Evolutionary conservation across 768 basidiomycete species (phyloP).

Genomic region (Mycena capillaripes): DNA sequence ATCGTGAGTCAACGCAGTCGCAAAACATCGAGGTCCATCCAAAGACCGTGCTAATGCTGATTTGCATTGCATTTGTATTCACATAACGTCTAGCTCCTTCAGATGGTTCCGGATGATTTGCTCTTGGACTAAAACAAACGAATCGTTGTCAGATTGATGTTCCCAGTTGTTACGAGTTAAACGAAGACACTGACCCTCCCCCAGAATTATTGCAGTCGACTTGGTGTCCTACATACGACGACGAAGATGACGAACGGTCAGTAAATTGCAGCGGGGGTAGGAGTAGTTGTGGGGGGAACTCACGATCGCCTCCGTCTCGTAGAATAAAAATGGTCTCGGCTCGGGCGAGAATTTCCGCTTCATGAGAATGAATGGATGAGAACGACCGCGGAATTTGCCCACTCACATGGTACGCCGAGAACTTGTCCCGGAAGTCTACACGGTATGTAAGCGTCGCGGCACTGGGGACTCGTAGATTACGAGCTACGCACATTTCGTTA

Average conservation of each 20-base stretch:
- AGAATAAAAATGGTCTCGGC: slow-evolving; percentile 72
- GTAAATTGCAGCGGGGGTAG: too few relatives aligned
- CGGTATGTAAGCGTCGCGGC: not conserved
- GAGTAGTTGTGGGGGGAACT: slow-evolving; percentile 41
- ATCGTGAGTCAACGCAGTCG: slow-evolving; percentile 1
- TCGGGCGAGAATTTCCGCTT: slow-evolving; percentile 62
- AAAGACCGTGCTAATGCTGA: too few relatives aligned
- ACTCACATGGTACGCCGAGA: slow-evolving; percentile 61
- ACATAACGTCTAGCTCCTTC: slow-evolving; percentile 45
- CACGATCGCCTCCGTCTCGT: slow-evolving; percentile 81
- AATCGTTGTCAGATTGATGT: not conserved
- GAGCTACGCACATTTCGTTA: slow-evolving; percentile 67
- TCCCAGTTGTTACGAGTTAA: not conserved
- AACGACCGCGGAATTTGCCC: too few relatives aligned
- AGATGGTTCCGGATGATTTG: slow-evolving; percentile 57
- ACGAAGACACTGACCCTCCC: slow-evolving; percentile 44
- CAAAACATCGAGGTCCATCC: too few relatives aligned
- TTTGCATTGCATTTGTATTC: slow-evolving; percentile 24
- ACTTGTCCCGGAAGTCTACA: slow-evolving; percentile 65
- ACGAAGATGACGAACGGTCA: too few relatives aligned
- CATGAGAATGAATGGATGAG: too few relatives aligned
- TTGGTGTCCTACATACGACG: slow-evolving; percentile 52
- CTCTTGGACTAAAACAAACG: slow-evolving; percentile 50
- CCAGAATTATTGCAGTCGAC: slow-evolving; percentile 55
- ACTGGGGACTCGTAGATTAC: too few relatives aligned